Evolutionary conservation across 305 asterid species (phyloP), one percentile per base, ranked within the genome.

Genomic region (Solanum chacoense): DNA sequence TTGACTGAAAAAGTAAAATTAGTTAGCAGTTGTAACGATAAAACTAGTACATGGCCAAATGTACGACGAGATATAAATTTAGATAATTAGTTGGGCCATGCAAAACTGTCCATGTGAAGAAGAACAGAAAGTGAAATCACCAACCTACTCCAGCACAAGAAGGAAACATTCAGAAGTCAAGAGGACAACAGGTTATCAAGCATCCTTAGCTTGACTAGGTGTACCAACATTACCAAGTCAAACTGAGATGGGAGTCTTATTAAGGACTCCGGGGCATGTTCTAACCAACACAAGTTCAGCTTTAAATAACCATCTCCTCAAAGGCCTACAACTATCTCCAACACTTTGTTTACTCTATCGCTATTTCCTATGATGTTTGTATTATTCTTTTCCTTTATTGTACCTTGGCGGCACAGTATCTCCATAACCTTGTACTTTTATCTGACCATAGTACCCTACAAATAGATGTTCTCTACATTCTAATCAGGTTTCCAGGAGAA

Each of bases 1-100:
- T 83, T 67, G 81, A 74, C 90, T 92, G 91, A 37, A 50, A 88
- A 78, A 85, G 72, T 12, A 29, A 80, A 71, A 38, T 34, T 32
- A 74, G 24, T 89, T 88, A 91, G 88, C 88, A 89, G 18, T 90
- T 87, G 80, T 38, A 69, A 77, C 6, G 77, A 32, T 20, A 81
- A 50, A 22, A 85, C 24, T 20, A 76, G 85, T 42, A 37, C 12
- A 84, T 1, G 38, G 73, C 80, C 28, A 88, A 79, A 78, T 24
- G 80, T 35, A 42, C 40, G 67, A 87, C 37, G 59, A 87, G 11
- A 59, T 34, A 32, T 11, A 83, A 31, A 29, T 83, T 83, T 55
- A 11, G 22, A 31, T 65, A 32, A 50, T 28, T 31, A 50, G 45
- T 83, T 45, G 72, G 72, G 73, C 86, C 42, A 29, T 29, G 22